Conservation (phyloP, 2,329 filamentous ascomycete genomes). For the Cyclaneusma minus region DNA sequence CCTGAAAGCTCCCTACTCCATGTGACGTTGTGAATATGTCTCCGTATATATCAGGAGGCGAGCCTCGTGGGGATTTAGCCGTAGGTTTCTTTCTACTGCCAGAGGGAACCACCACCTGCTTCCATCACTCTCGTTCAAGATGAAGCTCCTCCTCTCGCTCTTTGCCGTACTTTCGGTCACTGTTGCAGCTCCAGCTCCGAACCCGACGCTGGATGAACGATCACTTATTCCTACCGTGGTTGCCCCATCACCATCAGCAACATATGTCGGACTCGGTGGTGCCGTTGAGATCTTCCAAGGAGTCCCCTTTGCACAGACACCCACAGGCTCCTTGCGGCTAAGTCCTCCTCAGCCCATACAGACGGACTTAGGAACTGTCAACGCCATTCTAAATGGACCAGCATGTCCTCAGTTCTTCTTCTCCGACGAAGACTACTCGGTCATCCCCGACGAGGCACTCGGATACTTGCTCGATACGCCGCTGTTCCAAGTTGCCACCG, state of each 20-base stretch:
- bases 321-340: conserved; percentile 49
- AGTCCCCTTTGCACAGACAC: conserved; percentile 61
- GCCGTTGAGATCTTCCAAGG: conserved; percentile 53
- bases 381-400: conserved; percentile 39
- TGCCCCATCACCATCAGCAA: conserved; percentile 9
- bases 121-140: conserved; percentile 5
- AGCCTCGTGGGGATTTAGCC: no score
- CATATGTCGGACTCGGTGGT: conserved; percentile 8
- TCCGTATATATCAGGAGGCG: no score
- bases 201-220: conserved; percentile 1
- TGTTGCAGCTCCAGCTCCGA: conserved; percentile 6
- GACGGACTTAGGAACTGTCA: conserved; percentile 39
- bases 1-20: no score
- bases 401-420: conserved; percentile 61
- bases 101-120: conserved; percentile 1
- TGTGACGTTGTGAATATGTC: no score
- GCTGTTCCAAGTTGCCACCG: conserved; percentile 37
- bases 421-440: conserved; percentile 17
- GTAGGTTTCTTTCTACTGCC: no score
- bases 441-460: conserved; percentile 26
- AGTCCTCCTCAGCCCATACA: conserved; percentile 50
- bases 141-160: conserved; percentile 6
- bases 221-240: conserved; percentile 7
- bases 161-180: conserved; percentile 4
- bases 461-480: conserved; percentile 36